Evolutionary conservation across 2,329 filamentous ascomycete genomes (phyloP).

Genomic region (Grosmannia clavigera): DNA sequence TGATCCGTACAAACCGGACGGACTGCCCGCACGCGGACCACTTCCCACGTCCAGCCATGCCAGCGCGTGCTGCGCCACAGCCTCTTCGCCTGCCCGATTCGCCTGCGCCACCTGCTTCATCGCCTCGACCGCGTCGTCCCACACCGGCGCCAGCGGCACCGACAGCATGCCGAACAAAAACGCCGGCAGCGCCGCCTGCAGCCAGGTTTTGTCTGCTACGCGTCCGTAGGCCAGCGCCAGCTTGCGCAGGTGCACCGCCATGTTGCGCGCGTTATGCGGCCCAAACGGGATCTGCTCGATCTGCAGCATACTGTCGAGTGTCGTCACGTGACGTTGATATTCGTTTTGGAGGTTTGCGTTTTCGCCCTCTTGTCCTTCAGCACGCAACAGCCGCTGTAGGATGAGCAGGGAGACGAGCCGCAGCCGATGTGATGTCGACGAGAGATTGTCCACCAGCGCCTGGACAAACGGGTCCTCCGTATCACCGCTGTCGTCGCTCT

Average conservation of each 20-base stretch:
- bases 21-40: slow-evolving; percentile 30
- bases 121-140: slow-evolving; percentile 70
- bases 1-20: background rate
- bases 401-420: slow-evolving; percentile 63
- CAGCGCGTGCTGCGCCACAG: slow-evolving; percentile 60
- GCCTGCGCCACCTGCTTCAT: slow-evolving; percentile 63
- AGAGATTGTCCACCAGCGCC: slow-evolving; percentile 60
- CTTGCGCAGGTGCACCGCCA: slow-evolving; percentile 78
- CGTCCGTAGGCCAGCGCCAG: slow-evolving; percentile 53
- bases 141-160: slow-evolving; percentile 70
- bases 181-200: slow-evolving; percentile 59
- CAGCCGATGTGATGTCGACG: slow-evolving; percentile 61
- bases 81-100: slow-evolving; percentile 54
- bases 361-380: background rate
- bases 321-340: slow-evolving; percentile 9
- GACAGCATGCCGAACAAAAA: slow-evolving; percentile 87
- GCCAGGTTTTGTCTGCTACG: slow-evolving; percentile 46
- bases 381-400: slow-evolving; percentile 29
- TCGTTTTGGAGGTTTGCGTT: slow-evolving; percentile 14
- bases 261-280: slow-evolving; percentile 60
- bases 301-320: slow-evolving; percentile 56
- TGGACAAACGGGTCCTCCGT: slow-evolving; percentile 50
- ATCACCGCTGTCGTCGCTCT: slow-evolving; percentile 20
- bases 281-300: slow-evolving; percentile 71
- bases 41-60: slow-evolving; percentile 54